These are phyloP conservation scores for Chamaecrista fasciculata DNA, from an alignment of 306 rosid genomes.

Conservation along the genomic window DNA sequence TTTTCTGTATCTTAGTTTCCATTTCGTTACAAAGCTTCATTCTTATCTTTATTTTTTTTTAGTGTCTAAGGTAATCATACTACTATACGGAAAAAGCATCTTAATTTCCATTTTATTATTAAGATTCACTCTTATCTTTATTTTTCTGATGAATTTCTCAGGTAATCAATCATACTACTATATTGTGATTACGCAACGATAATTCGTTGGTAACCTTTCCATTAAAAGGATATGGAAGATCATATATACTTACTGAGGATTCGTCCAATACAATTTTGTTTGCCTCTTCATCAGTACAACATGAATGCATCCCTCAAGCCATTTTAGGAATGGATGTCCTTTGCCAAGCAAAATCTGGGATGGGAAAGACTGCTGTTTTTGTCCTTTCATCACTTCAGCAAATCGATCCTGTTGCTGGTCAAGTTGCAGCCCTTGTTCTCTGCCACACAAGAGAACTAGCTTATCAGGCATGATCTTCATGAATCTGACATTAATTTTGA, in stretches of 20 bases:
- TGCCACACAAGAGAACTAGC: constrained; percentile 78
- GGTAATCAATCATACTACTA: constrained; percentile 70
- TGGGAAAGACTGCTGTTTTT: constrained; percentile 81
- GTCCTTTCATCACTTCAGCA: constrained; percentile 68
- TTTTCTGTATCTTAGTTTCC: not conserved
- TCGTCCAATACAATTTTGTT: constrained; percentile 65
- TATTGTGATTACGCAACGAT: constrained; percentile 55
- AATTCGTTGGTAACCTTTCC: constrained; percentile 74
- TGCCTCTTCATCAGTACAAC: constrained; percentile 72
- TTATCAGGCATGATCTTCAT: constrained; percentile 49
- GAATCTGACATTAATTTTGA: constrained; percentile 4
- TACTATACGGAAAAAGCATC: constrained; percentile 43
- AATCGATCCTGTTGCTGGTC: constrained; percentile 73
- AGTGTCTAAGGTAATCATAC: constrained; percentile 59
- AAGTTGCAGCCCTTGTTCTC: constrained; percentile 70
- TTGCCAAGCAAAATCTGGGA: constrained; percentile 78
- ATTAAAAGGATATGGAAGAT: constrained; percentile 62
- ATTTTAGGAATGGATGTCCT: constrained; percentile 75
- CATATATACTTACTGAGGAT: constrained; percentile 73
- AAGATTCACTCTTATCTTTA: constrained; percentile 16
- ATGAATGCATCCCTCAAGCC: constrained; percentile 80
- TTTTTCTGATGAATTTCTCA: constrained; percentile 32
- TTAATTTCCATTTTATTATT: not conserved
- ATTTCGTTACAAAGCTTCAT: constrained; percentile 13
- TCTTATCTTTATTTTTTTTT: not conserved